These are phyloP conservation scores for Paramecium pentaurelia DNA, from an alignment of 73 alveolate genomes.

Conservation along the genomic window DNA sequence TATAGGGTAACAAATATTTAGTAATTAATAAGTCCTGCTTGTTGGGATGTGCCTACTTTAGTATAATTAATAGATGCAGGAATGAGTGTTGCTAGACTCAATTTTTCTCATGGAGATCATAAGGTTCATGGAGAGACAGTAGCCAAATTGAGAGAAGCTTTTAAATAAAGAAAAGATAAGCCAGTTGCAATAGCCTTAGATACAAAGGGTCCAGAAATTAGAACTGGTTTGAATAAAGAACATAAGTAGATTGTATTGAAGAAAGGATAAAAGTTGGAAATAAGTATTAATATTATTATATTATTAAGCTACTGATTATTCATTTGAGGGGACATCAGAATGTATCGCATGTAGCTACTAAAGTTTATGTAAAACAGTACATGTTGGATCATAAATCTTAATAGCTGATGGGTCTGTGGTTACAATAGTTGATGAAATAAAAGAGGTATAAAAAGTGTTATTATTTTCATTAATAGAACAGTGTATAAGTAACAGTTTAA, in stretches of 20 bases:
- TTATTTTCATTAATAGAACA: neutral
- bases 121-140: conserved; percentile 82
- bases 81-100: conserved; percentile 93
- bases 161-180: conserved; percentile 81
- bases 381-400: conserved; percentile 76
- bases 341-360: conserved; percentile 83
- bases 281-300: conserved; percentile 30
- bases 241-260: conserved; percentile 69
- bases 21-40: conserved; percentile 66
- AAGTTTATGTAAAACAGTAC: conserved; percentile 78
- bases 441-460: conserved; percentile 62
- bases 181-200: conserved; percentile 88
- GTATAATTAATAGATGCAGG: conserved; percentile 87
- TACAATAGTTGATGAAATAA: conserved; percentile 71
- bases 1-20: conserved; percentile 68
- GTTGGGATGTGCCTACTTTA: conserved; percentile 77
- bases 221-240: conserved; percentile 88
- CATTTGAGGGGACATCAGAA: conserved; percentile 79
- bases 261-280: conserved; percentile 82
- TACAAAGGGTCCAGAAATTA: conserved; percentile 96
- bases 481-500: conserved; percentile 68
- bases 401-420: conserved; percentile 89
- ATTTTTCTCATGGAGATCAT: conserved; percentile 95
- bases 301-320: conserved; percentile 74
- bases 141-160: conserved; percentile 81